Evolutionary conservation across 768 basidiomycete genomes (phyloP).

Genomic region (Cytidiella melzeri): DNA sequence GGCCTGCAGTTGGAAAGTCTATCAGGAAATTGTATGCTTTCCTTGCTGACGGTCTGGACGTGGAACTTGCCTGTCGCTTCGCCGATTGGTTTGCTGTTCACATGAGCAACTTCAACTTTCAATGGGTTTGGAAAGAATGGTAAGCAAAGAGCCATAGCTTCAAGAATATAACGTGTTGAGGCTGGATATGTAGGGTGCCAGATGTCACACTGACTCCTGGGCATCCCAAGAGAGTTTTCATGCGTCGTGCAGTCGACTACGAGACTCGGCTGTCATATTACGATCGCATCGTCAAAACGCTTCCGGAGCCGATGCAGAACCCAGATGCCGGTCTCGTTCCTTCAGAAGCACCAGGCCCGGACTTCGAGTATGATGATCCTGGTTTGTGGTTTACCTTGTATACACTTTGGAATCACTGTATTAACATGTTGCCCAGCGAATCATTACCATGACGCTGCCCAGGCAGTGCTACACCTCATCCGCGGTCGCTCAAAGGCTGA

Average conservation of each 20-base stretch:
- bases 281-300: slow-evolving; percentile 84
- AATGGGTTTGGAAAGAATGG: slow-evolving; percentile 99
- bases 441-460: slow-evolving; percentile 68
- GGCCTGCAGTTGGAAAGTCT: slow-evolving; percentile 94
- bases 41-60: slow-evolving; percentile 83
- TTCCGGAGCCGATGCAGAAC: slow-evolving; percentile 76
- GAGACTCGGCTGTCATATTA: slow-evolving; percentile 91
- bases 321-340: slow-evolving; percentile 59
- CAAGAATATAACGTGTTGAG: background rate
- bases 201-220: slow-evolving; percentile 68
- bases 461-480: slow-evolving; percentile 71
- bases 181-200: slow-evolving; percentile 54
- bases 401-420: background rate
- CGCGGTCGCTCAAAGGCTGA: slow-evolving; percentile 77
- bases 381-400: slow-evolving; percentile 35
- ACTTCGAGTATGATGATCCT: slow-evolving; percentile 79
- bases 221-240: slow-evolving; percentile 86
- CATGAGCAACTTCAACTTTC: slow-evolving; percentile 96
- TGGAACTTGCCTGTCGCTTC: slow-evolving; percentile 74
- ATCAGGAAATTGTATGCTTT: slow-evolving; percentile 79
- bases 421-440: slow-evolving; percentile 41
- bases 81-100: slow-evolving; percentile 96
- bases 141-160: slow-evolving; percentile 29
- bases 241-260: slow-evolving; percentile 79
- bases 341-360: slow-evolving; percentile 68